Base-by-base conservation (phyloP, 2,329 filamentous ascomycete genomes). In the Xylariales sp. region DNA sequence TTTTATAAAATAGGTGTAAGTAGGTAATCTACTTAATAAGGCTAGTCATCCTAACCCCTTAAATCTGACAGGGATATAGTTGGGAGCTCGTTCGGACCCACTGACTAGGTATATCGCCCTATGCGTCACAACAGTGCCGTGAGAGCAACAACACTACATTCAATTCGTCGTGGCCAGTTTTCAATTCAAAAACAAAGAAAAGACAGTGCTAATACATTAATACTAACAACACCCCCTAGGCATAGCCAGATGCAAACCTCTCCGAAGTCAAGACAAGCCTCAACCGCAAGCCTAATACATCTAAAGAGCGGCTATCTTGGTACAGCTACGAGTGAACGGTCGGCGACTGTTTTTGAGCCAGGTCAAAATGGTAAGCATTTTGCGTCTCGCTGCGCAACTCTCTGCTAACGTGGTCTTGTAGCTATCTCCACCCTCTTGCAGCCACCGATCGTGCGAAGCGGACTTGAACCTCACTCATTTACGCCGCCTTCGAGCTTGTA, bases 381-480 rank as follows among this genome's bases (percentile, higher is more conserved):
- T 30, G 32, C 53, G 14, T 43, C 32, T 64, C n/a, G 34, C 45
- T 46, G 61, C 52, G 50, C 34, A 32, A 57, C 52, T 49, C 61
- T 64, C 43, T 64, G 45, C 43, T 55, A 64, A 64, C 18, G 18
- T 30, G 10, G 53, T 16, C 36, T 59, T 14, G 43, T 39, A 58
- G 59, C 95, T 70, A 97, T 98, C 74, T 97, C 94, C 10, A 97
- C 93, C 1, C 86, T 97, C 14, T 86, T 97, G 3, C 92, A 97
- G 76, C 91, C 93, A 39, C 93, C 95, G 3, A 97, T 97, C 73
- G 89, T 96, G 67, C 89, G 94, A 71, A 97, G 94, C 3, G 94
- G 94, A 62, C 86, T 97, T 59, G 84, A 94, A 63, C 92, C 94
- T 30, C 91, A 96, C 78, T 91, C 91, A 0, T 85, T 90, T 43